Evolutionary conservation across 164 flowering plant genomes (phyloP), one percentile per base, ranked within the genome.

Genomic region (Annona squamosa): DNA sequence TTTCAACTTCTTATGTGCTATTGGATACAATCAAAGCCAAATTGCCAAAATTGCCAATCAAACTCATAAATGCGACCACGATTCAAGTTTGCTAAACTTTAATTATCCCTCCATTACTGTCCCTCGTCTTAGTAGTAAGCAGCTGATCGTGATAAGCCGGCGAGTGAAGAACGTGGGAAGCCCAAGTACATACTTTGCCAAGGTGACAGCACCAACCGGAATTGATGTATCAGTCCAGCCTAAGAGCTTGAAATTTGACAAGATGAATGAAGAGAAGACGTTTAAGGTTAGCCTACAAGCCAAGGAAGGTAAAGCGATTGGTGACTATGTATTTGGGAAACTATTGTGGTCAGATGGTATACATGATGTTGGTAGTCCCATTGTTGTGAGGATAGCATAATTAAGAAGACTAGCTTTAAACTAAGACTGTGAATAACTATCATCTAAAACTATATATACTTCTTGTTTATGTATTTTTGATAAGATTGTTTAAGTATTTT

Each of bases 321-420:
- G 68, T 45, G 85, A 77, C 7, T 88, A 89, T 76, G 86, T 70
- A 2, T 93, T 87, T 75, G 98, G 98, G 41, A 43, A 62, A 70
- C 43, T 93, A 79, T 70, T 46, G 45, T 93, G 98, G 98, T 78
- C 87, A 2, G 93, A 93, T 78, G 90, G 92, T 0, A 73, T 67
- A 46, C 96, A 91, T 67, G 46, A 67, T 63, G 98, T 91, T 3
- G 84, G 87, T 71, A 93, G 98, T 75, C 90, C 96, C 0, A 78
- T 93, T 70, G 87, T 77, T 4, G 89, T 91, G 56, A 61, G 16
- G 37, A 19, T 26, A 67, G 45, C 61, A 6, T 46, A 19, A 12
- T 3, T 43, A 2, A 16, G 5, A 4, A 5, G 37, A 26, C 37
- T 26, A 26, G 37, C 37, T 26, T 26, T 26, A 26, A 26, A 26